These are phyloP conservation scores for Pichia sp. DNA, from an alignment of 1,139 yeast species.

Conservation along the genomic window DNA sequence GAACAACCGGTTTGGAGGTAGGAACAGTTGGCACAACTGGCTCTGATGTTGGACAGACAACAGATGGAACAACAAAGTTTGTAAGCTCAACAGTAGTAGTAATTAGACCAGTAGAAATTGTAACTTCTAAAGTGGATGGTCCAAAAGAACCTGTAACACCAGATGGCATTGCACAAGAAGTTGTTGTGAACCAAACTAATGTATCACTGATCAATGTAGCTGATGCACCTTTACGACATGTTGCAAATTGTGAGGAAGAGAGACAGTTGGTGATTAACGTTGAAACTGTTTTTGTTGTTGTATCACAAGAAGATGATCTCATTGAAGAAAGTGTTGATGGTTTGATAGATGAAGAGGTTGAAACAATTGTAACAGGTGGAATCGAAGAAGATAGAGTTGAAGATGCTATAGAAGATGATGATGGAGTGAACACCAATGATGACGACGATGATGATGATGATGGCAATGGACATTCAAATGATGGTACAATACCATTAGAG, in stretches of 20 bases:
- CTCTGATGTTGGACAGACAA: slow-evolving; percentile 6
- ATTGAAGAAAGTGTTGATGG: too few relatives aligned
- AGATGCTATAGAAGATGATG: slow-evolving; percentile 1
- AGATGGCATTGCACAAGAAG: slow-evolving; percentile 10
- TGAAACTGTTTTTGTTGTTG: not conserved
- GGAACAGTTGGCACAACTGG: not conserved
- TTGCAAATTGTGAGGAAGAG: not conserved
- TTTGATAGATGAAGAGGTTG: not conserved
- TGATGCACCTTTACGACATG: slow-evolving; percentile 8
- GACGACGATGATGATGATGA: not conserved
- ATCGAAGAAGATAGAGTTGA: slow-evolving; percentile 5
- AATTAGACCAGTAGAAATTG: not conserved
- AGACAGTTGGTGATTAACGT: slow-evolving; percentile 7
- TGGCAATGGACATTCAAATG: slow-evolving; percentile 10
- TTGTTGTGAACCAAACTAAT: slow-evolving; percentile 10
- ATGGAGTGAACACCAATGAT: not conserved
- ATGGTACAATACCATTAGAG: slow-evolving; percentile 10
- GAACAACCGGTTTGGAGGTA: too few relatives aligned
- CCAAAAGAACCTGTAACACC: slow-evolving; percentile 11
- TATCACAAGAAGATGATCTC: not conserved
- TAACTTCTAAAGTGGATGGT: slow-evolving; percentile 1
- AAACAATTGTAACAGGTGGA: not conserved
- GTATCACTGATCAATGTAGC: slow-evolving; percentile 6
- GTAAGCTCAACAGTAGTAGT: slow-evolving; percentile 2
- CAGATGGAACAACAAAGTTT: slow-evolving; percentile 7